Evolutionary conservation across 305 asterid species (phyloP).

Genomic region (Rubia balearica): DNA sequence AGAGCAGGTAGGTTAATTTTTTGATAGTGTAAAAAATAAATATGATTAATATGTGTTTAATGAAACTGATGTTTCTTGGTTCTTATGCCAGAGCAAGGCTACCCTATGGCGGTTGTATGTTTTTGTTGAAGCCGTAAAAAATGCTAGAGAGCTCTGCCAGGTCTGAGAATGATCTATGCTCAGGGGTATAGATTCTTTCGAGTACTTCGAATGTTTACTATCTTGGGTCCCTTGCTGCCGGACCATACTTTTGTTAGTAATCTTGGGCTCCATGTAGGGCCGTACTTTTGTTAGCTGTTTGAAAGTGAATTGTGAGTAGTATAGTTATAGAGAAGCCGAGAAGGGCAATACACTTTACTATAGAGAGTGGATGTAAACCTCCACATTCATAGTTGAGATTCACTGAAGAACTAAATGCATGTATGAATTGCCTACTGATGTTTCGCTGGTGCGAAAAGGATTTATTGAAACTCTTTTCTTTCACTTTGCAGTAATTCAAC

Average conservation of each 20-base stretch:
- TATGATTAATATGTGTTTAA: not conserved
- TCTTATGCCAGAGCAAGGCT: constrained; percentile 40
- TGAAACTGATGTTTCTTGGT: not conserved
- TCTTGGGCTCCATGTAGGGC: not conserved
- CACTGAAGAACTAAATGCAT: not conserved
- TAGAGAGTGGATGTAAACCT: not conserved
- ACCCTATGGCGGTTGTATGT: constrained; percentile 67
- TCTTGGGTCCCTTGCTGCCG: not conserved
- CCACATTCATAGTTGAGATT: not conserved
- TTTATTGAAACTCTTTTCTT: not conserved
- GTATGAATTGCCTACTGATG: not conserved
- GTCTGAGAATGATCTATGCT: not conserved
- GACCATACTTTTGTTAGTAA: not conserved
- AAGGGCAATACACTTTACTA: not conserved
- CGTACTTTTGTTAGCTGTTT: not conserved
- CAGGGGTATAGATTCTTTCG: not conserved
- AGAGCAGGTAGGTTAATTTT: constrained; percentile 37
- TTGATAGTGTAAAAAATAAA: not conserved
- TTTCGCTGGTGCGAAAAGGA: not conserved
- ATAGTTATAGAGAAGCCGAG: not conserved
- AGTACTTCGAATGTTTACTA: not conserved
- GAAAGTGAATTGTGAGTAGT: not conserved
- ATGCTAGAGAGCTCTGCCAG: constrained; percentile 18
- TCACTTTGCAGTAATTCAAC: not conserved
- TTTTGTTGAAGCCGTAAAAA: constrained; percentile 36